Percentiles rank a stretch among this genome's conserved stretches.
Conservation (phyloP, 2,329 filamentous ascomycete genomes). For the Basipetospora sp. region DNA sequence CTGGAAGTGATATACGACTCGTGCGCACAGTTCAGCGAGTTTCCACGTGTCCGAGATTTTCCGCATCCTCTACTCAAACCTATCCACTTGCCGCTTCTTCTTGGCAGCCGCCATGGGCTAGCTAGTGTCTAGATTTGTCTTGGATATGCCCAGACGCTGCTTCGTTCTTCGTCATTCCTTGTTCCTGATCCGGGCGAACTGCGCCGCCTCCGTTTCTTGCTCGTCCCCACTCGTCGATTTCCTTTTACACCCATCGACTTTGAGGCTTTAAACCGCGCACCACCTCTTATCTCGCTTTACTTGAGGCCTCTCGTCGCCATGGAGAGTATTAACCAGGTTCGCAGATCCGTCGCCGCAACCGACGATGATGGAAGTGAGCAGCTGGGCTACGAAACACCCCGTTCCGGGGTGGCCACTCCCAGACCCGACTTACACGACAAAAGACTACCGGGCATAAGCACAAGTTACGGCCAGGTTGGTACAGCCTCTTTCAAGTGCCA, state of each 20-base stretch:
- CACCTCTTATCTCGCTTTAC: no score
- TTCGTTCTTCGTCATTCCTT: conserved; percentile 2
- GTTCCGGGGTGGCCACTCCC: conserved; percentile 82
- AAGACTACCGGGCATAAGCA: conserved; percentile 87
- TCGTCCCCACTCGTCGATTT: no score
- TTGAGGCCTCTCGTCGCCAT: conserved; percentile 16
- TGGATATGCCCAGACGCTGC: neutral
- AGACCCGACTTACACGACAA: conserved; percentile 90
- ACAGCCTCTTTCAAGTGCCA: conserved; percentile 45
- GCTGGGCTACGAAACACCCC: conserved; percentile 72
- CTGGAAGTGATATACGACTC: no score
- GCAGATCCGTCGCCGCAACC: conserved; percentile 37
- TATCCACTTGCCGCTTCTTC: conserved; percentile 14
- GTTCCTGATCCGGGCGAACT: no score
- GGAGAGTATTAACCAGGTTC: conserved; percentile 36
- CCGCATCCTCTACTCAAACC: conserved; percentile 12
- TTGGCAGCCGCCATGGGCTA: conserved; percentile 28
- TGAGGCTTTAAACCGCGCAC: neutral
- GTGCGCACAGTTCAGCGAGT: neutral
- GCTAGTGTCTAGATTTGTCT: conserved; percentile 6
- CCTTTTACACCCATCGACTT: no score
- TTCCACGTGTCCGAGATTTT: conserved; percentile 5
- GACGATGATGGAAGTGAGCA: conserved; percentile 63
- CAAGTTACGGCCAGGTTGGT: conserved; percentile 99
- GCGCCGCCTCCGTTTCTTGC: no score